Conservation (phyloP, 148 eudicot genomes). For the Camellia japonica region DNA sequence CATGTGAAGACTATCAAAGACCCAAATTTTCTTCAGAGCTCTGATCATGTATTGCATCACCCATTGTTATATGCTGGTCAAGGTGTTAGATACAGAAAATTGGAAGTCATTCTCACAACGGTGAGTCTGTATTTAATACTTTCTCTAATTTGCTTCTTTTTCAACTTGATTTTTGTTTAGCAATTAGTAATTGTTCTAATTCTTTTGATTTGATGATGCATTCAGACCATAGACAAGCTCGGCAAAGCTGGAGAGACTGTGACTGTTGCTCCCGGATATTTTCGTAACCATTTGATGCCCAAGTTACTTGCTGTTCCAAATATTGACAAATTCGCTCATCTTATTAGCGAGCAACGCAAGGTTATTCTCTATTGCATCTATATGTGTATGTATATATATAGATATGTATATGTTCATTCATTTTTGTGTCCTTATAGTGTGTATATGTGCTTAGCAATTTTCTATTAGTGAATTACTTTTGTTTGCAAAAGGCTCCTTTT, state of each 20-base stretch:
- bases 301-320: conserved; percentile 90
- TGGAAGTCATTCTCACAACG: conserved; percentile 88
- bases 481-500: neutral
- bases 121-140: conserved; percentile 21
- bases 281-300: conserved; percentile 91
- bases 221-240: conserved; percentile 75
- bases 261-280: conserved; percentile 92
- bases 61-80: conserved; percentile 66
- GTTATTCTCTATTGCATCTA: conserved; percentile 26
- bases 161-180: conserved; percentile 5
- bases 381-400: neutral
- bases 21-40: conserved; percentile 21
- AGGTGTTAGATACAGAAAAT: conserved; percentile 74
- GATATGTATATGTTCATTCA: no score
- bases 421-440: no score
- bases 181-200: neutral
- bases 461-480: neutral
- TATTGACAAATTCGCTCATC: conserved; percentile 78
- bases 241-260: conserved; percentile 93
- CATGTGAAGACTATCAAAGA: conserved; percentile 27
- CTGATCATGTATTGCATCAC: conserved; percentile 44
- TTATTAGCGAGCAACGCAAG: conserved; percentile 86
- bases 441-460: neutral
- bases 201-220: neutral
- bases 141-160: neutral